A percentile compares a stretch with the other conserved stretches of the same genome.
Evolutionary conservation across 352 stramenopile genomes (phyloP).

Genomic region (Globisporangium barbulae): DNA sequence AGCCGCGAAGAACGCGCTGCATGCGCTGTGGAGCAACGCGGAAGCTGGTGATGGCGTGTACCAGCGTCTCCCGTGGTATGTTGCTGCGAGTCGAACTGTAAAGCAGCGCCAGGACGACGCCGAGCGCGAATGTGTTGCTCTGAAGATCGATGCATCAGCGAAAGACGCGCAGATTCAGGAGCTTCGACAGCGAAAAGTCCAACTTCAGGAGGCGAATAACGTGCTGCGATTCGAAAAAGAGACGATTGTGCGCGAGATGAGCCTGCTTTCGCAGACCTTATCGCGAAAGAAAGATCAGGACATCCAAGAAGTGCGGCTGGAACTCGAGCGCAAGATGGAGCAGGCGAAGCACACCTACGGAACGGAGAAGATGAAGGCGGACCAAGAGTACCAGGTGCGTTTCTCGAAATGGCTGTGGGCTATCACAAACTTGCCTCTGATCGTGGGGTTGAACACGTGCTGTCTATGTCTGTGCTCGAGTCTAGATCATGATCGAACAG

Average conservation of each 20-base stretch:
- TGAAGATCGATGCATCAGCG: slow-evolving; percentile 25
- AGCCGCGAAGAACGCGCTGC: slow-evolving; percentile 40
- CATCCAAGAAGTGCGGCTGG: slow-evolving; percentile 41
- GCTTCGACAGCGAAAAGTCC: slow-evolving; percentile 23
- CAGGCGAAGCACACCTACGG: slow-evolving; percentile 49
- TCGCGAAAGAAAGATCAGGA: slow-evolving; percentile 56
- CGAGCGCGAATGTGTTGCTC: slow-evolving; percentile 15
- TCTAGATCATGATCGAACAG: slow-evolving; percentile 34
- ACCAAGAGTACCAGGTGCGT: slow-evolving; percentile 52
- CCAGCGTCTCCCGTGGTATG: slow-evolving; percentile 61
- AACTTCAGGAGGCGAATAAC: slow-evolving; percentile 50
- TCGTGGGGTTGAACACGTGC: not conserved
- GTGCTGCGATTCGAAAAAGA: slow-evolving; percentile 72
- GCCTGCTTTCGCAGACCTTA: slow-evolving; percentile 42
- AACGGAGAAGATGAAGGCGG: slow-evolving; percentile 43
- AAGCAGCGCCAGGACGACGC: slow-evolving; percentile 33
- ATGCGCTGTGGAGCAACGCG: slow-evolving; percentile 22
- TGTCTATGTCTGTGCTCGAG: not conserved
- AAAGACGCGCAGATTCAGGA: slow-evolving; percentile 28
- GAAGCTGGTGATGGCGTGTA: slow-evolving; percentile 25
- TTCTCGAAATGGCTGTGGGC: not conserved
- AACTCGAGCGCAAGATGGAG: slow-evolving; percentile 51
- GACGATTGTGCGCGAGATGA: slow-evolving; percentile 55
- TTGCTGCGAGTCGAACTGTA: slow-evolving; percentile 28
- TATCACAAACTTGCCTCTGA: not conserved